Conservation (phyloP, 441 rosid genomes). For the Syzygium syzygioides region DNA sequence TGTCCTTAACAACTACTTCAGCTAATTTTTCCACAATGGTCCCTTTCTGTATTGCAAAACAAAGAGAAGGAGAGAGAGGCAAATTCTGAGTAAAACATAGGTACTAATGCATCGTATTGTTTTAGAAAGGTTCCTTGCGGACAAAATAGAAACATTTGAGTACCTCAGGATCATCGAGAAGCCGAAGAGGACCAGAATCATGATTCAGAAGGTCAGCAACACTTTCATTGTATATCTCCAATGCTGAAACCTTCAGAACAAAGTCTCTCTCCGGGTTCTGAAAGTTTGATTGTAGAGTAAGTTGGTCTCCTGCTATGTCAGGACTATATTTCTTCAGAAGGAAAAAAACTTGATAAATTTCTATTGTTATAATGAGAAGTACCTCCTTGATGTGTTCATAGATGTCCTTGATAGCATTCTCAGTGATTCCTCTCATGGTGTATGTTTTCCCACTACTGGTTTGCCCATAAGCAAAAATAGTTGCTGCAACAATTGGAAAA, state of each 20-base stretch:
- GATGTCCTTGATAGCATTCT: slow-evolving; percentile 65
- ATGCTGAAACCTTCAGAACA: slow-evolving; percentile 70
- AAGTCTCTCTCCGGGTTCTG: slow-evolving; percentile 77
- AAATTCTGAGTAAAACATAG: not conserved
- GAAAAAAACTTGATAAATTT: not conserved
- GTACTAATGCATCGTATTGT: not conserved
- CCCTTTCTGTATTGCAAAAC: slow-evolving; percentile 59
- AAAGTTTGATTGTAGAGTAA: slow-evolving; percentile 7
- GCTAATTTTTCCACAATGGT: slow-evolving; percentile 71
- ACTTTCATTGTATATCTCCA: slow-evolving; percentile 91
- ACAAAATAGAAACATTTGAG: not conserved
- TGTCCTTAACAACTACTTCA: slow-evolving; percentile 73
- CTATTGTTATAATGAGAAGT: not conserved
- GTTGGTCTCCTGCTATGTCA: not conserved
- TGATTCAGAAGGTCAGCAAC: slow-evolving; percentile 78
- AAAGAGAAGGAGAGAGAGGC: not conserved
- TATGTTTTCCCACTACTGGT: slow-evolving; percentile 92
- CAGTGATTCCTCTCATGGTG: slow-evolving; percentile 85
- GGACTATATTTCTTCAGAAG: not conserved
- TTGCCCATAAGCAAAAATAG: slow-evolving; percentile 93
- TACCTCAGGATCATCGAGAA: slow-evolving; percentile 98
- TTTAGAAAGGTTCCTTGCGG: not conserved
- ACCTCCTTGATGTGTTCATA: slow-evolving; percentile 67
- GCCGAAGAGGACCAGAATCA: slow-evolving; percentile 77
- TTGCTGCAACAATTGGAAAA: slow-evolving; percentile 43